Percentiles rank a stretch among this genome's conserved stretches.
phyloP scores from a whole-genome alignment of 176 grass and related monocot genomes.

The Oryza brachyantha region DNA sequence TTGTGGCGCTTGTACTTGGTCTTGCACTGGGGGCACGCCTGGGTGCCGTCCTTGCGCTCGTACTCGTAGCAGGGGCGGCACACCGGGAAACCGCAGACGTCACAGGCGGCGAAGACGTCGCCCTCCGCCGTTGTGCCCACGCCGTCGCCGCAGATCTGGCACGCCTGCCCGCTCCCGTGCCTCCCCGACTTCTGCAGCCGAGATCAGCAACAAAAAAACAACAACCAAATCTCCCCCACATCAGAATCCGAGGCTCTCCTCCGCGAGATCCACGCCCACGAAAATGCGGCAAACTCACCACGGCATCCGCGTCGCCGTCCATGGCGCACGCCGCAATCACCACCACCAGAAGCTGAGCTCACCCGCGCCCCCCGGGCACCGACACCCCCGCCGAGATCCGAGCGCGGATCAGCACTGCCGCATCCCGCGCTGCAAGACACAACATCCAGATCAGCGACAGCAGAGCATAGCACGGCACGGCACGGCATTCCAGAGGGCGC shows the following conservation, averaged over 20 bases:
- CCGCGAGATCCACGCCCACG: conserved; percentile 9
- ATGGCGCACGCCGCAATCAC: conserved; percentile 26
- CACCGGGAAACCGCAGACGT: conserved; percentile 84
- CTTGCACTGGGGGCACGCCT: conserved; percentile 98
- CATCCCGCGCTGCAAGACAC: conserved; percentile 36
- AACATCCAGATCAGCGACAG: not conserved
- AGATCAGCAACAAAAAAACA: not conserved
- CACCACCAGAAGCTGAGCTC: not conserved
- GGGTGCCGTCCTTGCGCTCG: conserved; percentile 91
- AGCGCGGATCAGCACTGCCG: conserved; percentile 44
- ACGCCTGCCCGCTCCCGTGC: conserved; percentile 68
- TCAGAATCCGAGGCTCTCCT: not conserved
- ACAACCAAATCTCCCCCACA: too few species aligned
- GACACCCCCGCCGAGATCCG: not conserved
- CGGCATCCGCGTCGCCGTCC: conserved; percentile 50
- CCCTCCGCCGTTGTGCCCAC: conserved; percentile 81
- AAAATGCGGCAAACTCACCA: conserved; percentile 46
- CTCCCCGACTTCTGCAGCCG: conserved; percentile 65
- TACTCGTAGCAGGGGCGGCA: conserved; percentile 98
- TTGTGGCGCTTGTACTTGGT: conserved; percentile 99
- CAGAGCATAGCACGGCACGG: too few species aligned
- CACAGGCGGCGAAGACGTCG: conserved; percentile 92
- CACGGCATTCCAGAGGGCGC: too few species aligned
- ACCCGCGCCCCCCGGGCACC: not conserved
- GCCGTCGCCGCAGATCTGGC: conserved; percentile 98